Percentiles rank a stretch among this genome's conserved stretches.
Evolutionary conservation across 2,329 filamentous ascomycete species (phyloP).

Genomic region (Ophiostoma quercus): DNA sequence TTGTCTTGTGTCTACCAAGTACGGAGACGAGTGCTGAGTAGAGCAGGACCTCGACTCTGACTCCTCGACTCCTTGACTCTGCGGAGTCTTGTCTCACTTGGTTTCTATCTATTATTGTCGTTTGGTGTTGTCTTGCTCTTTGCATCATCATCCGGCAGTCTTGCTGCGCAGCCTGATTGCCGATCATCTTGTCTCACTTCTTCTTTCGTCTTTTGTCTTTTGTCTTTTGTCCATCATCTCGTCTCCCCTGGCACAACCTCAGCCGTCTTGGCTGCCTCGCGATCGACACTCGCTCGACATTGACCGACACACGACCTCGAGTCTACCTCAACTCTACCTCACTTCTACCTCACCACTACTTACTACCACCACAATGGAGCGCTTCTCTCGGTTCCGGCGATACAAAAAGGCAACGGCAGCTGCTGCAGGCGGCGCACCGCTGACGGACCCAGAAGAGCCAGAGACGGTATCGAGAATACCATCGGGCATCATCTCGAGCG

Average conservation of each 20-base stretch:
- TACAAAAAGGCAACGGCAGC: constrained; percentile 30
- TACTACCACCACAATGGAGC: constrained; percentile 30
- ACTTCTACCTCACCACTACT: background rate
- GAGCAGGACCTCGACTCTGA: background rate
- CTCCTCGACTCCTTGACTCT: background rate
- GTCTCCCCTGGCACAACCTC: too few species aligned
- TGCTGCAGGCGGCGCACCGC: constrained; percentile 10
- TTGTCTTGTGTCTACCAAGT: background rate
- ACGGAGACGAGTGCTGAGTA: background rate
- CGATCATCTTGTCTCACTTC: background rate
- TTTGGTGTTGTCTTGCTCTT: background rate
- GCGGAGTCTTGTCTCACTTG: background rate
- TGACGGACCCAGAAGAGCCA: background rate
- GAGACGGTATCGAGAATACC: background rate
- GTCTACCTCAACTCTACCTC: background rate
- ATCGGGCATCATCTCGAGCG: background rate
- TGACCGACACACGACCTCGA: background rate
- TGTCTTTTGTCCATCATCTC: too few species aligned
- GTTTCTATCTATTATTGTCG: background rate
- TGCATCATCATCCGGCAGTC: background rate
- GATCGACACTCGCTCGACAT: too few species aligned
- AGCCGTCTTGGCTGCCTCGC: too few species aligned
- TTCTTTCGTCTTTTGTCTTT: background rate
- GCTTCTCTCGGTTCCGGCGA: constrained; percentile 33
- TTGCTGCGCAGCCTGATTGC: background rate